Conservation (phyloP, 108 stramenopile species). For the Cyclotella choctawhatcheeana region DNA sequence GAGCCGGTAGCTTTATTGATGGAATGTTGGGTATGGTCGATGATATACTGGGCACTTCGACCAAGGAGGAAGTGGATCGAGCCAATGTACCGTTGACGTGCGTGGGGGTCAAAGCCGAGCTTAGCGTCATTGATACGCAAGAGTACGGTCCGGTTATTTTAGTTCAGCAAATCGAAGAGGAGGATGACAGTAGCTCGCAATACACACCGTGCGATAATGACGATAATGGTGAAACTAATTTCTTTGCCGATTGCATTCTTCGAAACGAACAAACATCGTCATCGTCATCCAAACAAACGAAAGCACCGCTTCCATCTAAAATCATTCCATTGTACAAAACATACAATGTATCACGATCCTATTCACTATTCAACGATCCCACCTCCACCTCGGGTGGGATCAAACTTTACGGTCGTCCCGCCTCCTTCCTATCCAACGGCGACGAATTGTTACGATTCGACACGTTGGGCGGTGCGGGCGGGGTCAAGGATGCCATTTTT, state of each 20-base stretch:
- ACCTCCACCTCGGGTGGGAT: constrained; percentile 37
- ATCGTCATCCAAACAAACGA: not conserved
- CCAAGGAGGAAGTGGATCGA: not conserved
- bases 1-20: constrained; percentile 23
- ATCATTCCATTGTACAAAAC: constrained; percentile 29
- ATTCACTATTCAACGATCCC: constrained; percentile 25
- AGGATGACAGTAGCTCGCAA: not conserved
- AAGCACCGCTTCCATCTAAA: constrained; percentile 3
- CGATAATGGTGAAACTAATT: no score
- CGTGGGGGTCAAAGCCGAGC: constrained; percentile 28
- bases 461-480: constrained; percentile 26
- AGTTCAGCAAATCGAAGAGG: constrained; percentile 8
- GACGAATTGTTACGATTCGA: constrained; percentile 31
- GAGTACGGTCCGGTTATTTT: constrained; percentile 33
- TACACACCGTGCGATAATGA: no score
- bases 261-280: no score
- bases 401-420: constrained; percentile 14
- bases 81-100: constrained; percentile 14
- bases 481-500: not conserved
- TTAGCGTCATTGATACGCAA: constrained; percentile 34
- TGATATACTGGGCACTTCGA: constrained; percentile 8
- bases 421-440: constrained; percentile 1
- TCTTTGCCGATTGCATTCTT: no score
- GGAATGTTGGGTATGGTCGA: constrained; percentile 26
- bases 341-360: constrained; percentile 21